Evolutionary conservation across 2,329 filamentous ascomycete genomes (phyloP), one percentile per base, ranked within the genome.

Genomic region (Camptophora hylomeconis): DNA sequence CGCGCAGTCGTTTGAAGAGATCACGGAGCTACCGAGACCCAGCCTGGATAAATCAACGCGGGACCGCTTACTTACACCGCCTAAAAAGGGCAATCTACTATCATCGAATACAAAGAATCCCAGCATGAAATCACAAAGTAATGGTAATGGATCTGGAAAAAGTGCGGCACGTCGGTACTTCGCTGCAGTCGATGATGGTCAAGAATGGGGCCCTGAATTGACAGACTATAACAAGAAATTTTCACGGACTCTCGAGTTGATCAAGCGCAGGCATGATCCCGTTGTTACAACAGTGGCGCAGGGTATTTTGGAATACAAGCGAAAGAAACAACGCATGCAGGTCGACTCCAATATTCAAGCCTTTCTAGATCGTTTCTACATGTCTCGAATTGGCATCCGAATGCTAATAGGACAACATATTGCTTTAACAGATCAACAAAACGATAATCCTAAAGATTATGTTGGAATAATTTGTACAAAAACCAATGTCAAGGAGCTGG

Each of bases 331-430:
- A 66, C 75, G 89, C 30, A 89, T 95, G 78, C 89, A 95, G 52
- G 98, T 98, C 49, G 89, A 95, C 58, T 78, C 86, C 53, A 40
- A 86, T 45, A 94, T 98, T 35, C 89, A 98, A 56, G 78, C 83
- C 31, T 98, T 98, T 64, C 73, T 98, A 42, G 89, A 98, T 60
- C 81, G 89, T 35, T 98, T 98, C 60, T 98, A 98, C 67, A 98
- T 98, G 89, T 94, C 86, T 24, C 82, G 89, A 39, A 98, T 98
- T 49, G 89, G 89, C 42, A 98, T 98, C 45, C 81, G 89, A 46
- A 98, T 98, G 89, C 75, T 98, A 28, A 94, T 98, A 47, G 89
- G 89, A 30, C 89, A 98, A 56, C 89, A 98, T 63, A 93, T 98
- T 48, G 89, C 89, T 35, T 67, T 98, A 35, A 93, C 86, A 5